Percentiles rank a stretch among this genome's conserved stretches.
Evolutionary conservation across 345 rosid genomes (phyloP).

Genomic region (Syzygium grande): DNA sequence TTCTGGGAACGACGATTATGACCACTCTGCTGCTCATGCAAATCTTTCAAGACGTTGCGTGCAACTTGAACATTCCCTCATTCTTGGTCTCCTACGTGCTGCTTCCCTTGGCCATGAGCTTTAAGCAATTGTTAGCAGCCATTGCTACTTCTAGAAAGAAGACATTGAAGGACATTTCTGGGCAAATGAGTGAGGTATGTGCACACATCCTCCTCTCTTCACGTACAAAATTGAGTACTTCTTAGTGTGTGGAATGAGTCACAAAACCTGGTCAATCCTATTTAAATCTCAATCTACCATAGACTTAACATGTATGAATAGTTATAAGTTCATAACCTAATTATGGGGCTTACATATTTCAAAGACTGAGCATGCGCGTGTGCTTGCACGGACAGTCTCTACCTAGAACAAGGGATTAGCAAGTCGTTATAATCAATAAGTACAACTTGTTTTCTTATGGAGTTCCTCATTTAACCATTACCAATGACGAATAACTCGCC

Average conservation of each 20-base stretch:
- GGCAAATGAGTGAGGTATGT: slow-evolving; percentile 32
- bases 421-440: neutral
- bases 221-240: neutral
- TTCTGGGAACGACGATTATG: slow-evolving; percentile 22
- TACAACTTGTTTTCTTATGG: neutral
- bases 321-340: neutral
- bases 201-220: neutral
- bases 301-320: neutral
- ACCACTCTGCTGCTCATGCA: slow-evolving; percentile 23
- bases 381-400: neutral
- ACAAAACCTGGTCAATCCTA: neutral
- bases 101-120: slow-evolving; percentile 31
- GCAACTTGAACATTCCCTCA: slow-evolving; percentile 19
- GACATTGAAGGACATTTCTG: slow-evolving; percentile 23
- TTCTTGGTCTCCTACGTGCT: slow-evolving; percentile 32
- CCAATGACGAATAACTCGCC: neutral
- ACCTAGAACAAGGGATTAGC: neutral
- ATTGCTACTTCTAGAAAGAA: slow-evolving; percentile 23
- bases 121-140: slow-evolving; percentile 8
- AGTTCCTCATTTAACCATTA: neutral
- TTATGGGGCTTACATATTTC: neutral
- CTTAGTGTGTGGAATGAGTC: neutral
- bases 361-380: neutral
- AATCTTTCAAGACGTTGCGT: slow-evolving; percentile 12
- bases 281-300: neutral